Evolutionary conservation across 257 asterid species (phyloP).

Genomic region (Nicotiana obtusifolia): DNA sequence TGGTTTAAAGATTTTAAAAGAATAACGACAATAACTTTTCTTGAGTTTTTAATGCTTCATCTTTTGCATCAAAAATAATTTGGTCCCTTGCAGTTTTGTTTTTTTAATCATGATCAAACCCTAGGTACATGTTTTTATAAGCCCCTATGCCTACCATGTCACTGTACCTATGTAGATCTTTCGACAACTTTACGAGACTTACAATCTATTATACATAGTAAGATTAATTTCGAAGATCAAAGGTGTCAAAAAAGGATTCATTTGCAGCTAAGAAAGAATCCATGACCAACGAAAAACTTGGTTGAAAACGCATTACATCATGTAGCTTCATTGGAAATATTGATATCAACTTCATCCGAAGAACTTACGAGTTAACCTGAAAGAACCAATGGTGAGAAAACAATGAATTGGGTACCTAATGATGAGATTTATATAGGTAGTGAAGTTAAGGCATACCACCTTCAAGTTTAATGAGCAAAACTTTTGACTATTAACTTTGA

Average conservation of each 20-base stretch:
- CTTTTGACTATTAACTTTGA: too few species aligned
- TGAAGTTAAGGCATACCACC: too few species aligned
- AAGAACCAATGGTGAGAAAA: too few species aligned
- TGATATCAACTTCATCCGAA: too few species aligned
- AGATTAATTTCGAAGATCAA: constrained; percentile 20
- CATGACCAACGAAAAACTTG: constrained; percentile 19
- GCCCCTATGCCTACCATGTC: background rate
- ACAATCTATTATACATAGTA: background rate
- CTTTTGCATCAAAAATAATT: constrained; percentile 12
- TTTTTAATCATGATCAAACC: constrained; percentile 17
- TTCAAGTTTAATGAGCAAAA: too few species aligned
- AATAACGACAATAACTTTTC: constrained; percentile 13
- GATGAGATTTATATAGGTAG: too few species aligned
- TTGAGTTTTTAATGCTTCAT: background rate
- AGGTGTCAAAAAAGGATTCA: constrained; percentile 47
- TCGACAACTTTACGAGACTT: background rate
- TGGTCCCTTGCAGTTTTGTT: constrained; percentile 35
- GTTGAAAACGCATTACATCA: too few species aligned
- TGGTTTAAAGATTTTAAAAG: constrained; percentile 31
- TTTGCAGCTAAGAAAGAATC: constrained; percentile 47
- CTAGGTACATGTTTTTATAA: constrained; percentile 28
- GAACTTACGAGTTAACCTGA: too few species aligned
- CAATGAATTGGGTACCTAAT: too few species aligned
- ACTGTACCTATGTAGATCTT: background rate
- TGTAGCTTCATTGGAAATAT: too few species aligned